phyloP scores from a whole-genome alignment of 495 filamentous ascomycete genomes.

The Penicillium tannophilum region DNA sequence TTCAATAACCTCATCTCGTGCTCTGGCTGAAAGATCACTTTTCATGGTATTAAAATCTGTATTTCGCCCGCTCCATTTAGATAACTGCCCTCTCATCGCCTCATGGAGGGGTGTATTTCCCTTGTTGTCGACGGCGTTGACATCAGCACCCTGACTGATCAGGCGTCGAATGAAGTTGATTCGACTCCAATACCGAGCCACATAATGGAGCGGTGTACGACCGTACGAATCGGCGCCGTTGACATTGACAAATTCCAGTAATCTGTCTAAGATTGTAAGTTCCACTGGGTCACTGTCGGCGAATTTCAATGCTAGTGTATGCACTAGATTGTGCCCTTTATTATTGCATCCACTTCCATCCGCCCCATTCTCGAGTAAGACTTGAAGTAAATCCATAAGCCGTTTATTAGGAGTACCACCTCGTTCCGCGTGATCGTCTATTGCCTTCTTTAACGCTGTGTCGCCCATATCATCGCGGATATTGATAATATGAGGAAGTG shows the following conservation, averaged over 20 bases:
- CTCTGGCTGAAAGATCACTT: background rate
- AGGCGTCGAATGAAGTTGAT: background rate
- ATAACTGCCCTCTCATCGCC: background rate
- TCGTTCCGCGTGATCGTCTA: background rate
- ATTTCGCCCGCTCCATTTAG: background rate
- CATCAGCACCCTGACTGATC: slow-evolving; percentile 1
- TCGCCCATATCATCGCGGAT: background rate
- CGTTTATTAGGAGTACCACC: background rate
- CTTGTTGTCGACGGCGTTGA: slow-evolving; percentile 4
- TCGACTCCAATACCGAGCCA: background rate
- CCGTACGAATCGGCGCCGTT: background rate
- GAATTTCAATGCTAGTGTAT: background rate
- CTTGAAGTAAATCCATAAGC: background rate
- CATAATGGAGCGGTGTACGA: slow-evolving; percentile 3
- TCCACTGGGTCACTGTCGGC: background rate
- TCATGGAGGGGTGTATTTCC: background rate
- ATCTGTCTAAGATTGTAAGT: background rate
- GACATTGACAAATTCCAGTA: background rate
- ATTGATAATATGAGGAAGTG: background rate
- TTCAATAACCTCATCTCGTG: slow-evolving; percentile 7
- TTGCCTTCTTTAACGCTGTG: background rate
- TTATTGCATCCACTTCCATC: background rate
- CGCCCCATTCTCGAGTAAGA: background rate
- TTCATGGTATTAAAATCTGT: background rate
- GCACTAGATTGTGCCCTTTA: background rate